Evolutionary conservation across 495 filamentous ascomycete genomes (phyloP), one percentile per base, ranked within the genome.

Genomic region (Platismatia glauca): DNA sequence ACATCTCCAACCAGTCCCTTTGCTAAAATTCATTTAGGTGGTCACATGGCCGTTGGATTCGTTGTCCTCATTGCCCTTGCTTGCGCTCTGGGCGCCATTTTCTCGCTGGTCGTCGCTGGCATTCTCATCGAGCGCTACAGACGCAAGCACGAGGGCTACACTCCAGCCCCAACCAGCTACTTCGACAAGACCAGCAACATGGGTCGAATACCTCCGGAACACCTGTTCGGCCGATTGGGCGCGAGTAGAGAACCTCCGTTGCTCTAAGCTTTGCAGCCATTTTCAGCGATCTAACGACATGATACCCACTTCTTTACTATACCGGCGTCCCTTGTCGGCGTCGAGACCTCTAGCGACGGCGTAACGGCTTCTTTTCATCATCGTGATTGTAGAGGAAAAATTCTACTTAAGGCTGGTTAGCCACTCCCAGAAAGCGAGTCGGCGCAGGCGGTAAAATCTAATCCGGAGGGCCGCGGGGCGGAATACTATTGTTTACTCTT

Each of bases 41-140:
- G 77, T 63, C 79, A 83, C 70, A 82, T 94, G 64, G 88, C 90
- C 13, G 80, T 89, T 63, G 95, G 90, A 41, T 92, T 95, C 65
- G 82, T 97, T 37, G 89, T 97, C 20, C 81, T 99, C 37, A 92
- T 99, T 55, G 87, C 85, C n/a, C 86, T 99, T 60, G 95, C 88
- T 55, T 89, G 94, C 64, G 86, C 94, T 0, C 83, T 97, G 11
- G 91, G 80, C 55, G 82, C 92, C 63, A 89, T 92, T 70, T 89
- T 97, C 74, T 77, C 96, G 48, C 84, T 99, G 56, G 91, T 99
- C 60, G 82, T 89, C 29, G 81, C 84, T 35, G 94, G 94, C 61
- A 81, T 97, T 60, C 76, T 95, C 60, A 77, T 90, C 37, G 92
- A 96, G 71, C 86, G 91, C 60, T 81, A 89, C 52, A 88, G 94